phyloP scores from a whole-genome alignment of 805 yeast species.

The Starmerella apis region DNA sequence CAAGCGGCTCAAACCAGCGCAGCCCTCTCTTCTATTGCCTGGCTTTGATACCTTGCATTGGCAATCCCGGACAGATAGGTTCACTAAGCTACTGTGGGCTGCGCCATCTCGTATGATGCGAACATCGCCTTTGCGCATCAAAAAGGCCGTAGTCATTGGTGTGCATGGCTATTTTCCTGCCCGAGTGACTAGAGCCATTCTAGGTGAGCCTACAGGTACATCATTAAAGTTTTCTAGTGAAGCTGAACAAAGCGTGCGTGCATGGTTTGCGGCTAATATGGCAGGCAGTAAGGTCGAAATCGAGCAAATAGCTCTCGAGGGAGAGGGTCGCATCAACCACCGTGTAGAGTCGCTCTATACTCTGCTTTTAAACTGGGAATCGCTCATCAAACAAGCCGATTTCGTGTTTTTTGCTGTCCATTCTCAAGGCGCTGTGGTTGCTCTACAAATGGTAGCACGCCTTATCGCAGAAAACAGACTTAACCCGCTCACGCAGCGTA shows the following conservation, averaged over 20 bases:
- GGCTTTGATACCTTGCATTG: constrained; percentile 9
- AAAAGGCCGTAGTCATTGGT: constrained; percentile 63
- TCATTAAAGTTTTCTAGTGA: constrained; percentile 82
- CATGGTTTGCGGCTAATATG: constrained; percentile 45
- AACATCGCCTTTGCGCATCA: not conserved
- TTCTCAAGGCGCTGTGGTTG: constrained; percentile 92
- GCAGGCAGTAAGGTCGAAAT: constrained; percentile 40
- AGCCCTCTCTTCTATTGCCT: constrained; percentile 18
- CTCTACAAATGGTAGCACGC: constrained; percentile 64
- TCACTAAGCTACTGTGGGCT: constrained; percentile 26
- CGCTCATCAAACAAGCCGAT: constrained; percentile 54
- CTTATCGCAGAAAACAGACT: constrained; percentile 51
- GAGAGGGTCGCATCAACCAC: constrained; percentile 81
- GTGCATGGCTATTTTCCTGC: constrained; percentile 96
- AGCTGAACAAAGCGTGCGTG: constrained; percentile 65
- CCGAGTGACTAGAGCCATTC: constrained; percentile 65
- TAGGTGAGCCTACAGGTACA: constrained; percentile 96
- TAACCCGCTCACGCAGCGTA: constrained; percentile 35
- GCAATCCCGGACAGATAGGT: constrained; percentile 24
- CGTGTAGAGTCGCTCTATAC: constrained; percentile 73
- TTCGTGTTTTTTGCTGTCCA: constrained; percentile 86
- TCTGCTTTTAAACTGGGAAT: constrained; percentile 56
- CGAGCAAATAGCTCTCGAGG: constrained; percentile 88
- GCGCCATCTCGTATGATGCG: constrained; percentile 12
- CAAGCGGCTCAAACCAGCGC: constrained; percentile 9